Conservation (phyloP, 2,329 filamentous ascomycete species). For the Xylariaceae sp. region DNA sequence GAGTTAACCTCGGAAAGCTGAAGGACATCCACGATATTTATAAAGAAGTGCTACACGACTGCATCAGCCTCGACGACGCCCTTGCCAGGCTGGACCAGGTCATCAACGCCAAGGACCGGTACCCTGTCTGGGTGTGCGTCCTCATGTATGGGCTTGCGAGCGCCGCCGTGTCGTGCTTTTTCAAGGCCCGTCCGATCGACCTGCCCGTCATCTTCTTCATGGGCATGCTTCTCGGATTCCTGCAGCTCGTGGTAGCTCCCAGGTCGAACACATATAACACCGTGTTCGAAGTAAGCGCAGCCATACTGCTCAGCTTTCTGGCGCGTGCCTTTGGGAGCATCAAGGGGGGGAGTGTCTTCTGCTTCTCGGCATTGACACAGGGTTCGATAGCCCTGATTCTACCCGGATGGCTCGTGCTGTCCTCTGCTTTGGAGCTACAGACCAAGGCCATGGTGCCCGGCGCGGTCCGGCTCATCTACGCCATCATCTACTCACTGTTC, state of each 20-base stretch:
- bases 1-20: conserved; percentile 66
- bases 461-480: conserved; percentile 66
- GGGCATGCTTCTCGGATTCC: conserved; percentile 65
- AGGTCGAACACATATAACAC: conserved; percentile 65
- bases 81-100: conserved; percentile 55
- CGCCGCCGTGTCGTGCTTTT: conserved; percentile 72
- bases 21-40: conserved; percentile 70
- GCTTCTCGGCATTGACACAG: conserved; percentile 65
- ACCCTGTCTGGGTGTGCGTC: conserved; percentile 50
- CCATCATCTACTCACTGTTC: conserved; percentile 65
- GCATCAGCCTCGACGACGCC: conserved; percentile 66
- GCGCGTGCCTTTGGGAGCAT: conserved; percentile 64
- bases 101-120: conserved; percentile 42
- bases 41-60: conserved; percentile 71
- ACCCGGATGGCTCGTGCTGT: conserved; percentile 54
- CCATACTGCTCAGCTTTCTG: conserved; percentile 60
- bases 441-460: conserved; percentile 63
- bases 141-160: conserved; percentile 71
- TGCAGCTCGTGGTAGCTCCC: conserved; percentile 69
- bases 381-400: conserved; percentile 66
- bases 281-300: conserved; percentile 46
- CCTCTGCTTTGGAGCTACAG: conserved; percentile 58
- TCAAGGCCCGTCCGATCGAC: conserved; percentile 70
- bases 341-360: conserved; percentile 52
- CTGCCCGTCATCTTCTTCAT: conserved; percentile 71